Evolutionary conservation across 2,329 filamentous ascomycete species (phyloP), one percentile per base, ranked within the genome.

Genomic region (Pseudogymnoascus sp.): DNA sequence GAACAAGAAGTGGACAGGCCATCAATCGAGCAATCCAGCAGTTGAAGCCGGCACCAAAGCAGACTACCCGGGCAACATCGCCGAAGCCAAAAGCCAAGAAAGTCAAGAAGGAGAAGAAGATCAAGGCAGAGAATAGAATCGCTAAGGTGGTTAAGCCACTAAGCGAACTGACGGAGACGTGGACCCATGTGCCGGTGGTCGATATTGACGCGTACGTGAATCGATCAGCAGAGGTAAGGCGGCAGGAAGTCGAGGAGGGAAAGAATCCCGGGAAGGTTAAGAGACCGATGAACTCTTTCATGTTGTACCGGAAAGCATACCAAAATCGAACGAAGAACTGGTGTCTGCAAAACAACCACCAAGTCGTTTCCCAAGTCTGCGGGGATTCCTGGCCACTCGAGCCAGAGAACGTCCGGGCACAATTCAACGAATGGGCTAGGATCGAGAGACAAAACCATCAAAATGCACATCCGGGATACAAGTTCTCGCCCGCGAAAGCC

Each of bases 201-300:
- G 88, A 97, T 74, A 96, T 97, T 77, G 85, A 88, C 61, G 80
- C 81, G 26, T 96, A 89, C 79, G 92, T 96, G 37, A 85, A 88
- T 70, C 84, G 93, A 60, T 79, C 89, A 9, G 76, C 79, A 1
- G 87, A 90, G 63, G 81, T 82, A 6, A 84, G 93, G 63, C 80
- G 79, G 59, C 77, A 79, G 62, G 92, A 96, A 74, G 86, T 88
- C 9, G 82, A 85, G 46, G 83, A 84, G 69, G 83, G 86, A 64
- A 91, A 87, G 70, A 79, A 86, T 37, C 80, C 79, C 1, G 90
- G 90, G 26, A 92, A 93, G 73, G 83, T 97, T 68, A 91, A 93
- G 70, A 83, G 95, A 31, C 93, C 95, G 2, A 96, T 97, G 88
- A 99, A 99, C 75, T 93, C 91, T 0, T 99, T 97, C 78, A 96